Base-by-base conservation (phyloP, 1,139 yeast genomes). In the Scheffersomyces illinoinensis region DNA sequence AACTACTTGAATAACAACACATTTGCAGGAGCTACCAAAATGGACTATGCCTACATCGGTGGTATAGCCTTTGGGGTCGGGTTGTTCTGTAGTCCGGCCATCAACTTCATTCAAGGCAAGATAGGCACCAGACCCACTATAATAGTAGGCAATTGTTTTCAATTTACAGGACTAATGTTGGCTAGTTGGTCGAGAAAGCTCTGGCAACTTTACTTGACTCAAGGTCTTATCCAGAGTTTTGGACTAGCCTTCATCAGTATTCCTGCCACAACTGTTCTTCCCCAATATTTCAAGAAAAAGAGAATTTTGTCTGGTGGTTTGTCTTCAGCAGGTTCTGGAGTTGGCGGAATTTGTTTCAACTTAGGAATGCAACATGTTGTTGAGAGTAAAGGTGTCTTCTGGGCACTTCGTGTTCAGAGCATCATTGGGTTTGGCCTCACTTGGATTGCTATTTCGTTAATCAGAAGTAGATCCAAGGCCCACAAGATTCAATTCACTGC, bases 261-360 rank as follows among this genome's bases (percentile, higher is more conserved):
- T 12, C 84, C 83, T 3, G 74, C 86, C 0, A 66, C 77, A 24
- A 76, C 85, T 2, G 68, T 83, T 7, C 73, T 87, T 14, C 90
- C 91, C 0, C 89, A 85, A 62, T 88, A 84, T 74, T 88, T 88
- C 70, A 75, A 81, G 61, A 78, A 75, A 61, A 80, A 75, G 60
- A 77, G 90, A 59, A 85, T 87, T 0, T 69, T 86, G 33, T 91
- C 89, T 1, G 71, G 81, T 14, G 89, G 90, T 3, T 63, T 88
- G 1, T 83, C 85, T 0, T 80, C 88, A 0, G 81, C 87, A 1
- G 91, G 91, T 0, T 81, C 89, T 1, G 87, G 90, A 8, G 71
- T 82, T 6, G 93, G 91, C 1, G 92, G 92, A 2, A 79, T 88
- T 47, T 52, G 72, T 63, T 73, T 68, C 64, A 71, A 70, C 55